Base-by-base conservation (phyloP, 208 protist species). In the Trypanosoma theileri region DNA sequence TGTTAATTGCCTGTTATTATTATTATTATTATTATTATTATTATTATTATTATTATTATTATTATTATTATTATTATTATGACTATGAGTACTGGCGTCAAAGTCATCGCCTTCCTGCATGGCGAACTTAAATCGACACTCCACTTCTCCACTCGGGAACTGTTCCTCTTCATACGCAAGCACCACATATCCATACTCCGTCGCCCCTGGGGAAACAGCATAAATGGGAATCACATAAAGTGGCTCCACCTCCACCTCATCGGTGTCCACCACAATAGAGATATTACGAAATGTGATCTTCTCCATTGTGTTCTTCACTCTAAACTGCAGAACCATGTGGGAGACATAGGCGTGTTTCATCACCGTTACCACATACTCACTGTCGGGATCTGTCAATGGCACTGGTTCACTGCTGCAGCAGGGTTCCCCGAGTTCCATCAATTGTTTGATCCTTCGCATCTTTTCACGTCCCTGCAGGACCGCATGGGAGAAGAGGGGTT, bases 351-450 rank as follows among this genome's bases (percentile, higher is more conserved):
- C 40, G 73, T 99, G 97, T 80, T 98, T 99, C 69, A 98, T 85
- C 66, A 90, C 97, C n/a, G 82, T 81, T 31, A 99, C 97, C 10
- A 98, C 94, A 80, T 99, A 99, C 80, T 99, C 98, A 55, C 91
- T 97, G 77, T 99, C 98, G 0, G 84, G 46, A 71, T 99, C 97
- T 11, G 98, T 99, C 11, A 99, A 79, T 22, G 82, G 70, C 17
- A 90, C 22, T 31, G 82, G 77, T 60, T 94, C 85, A 31, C 81
- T 96, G 51, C 82, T 82, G 28, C 63, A 57, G 35, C 80, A 60
- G 12, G 85, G 86, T 62, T 93, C 84, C 17, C 94, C 92, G 14
- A 95, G 66, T 46, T 86, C 82, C 9, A 75, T 63, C 14, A 97
- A 79, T 77, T 87, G 84, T 63, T 75, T 66, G 14, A 97, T 72